A percentile compares a stretch with the other conserved stretches of the same genome.
Evolutionary conservation across 306 rosid species (phyloP).

Genomic region (Clitoria ternatea): DNA sequence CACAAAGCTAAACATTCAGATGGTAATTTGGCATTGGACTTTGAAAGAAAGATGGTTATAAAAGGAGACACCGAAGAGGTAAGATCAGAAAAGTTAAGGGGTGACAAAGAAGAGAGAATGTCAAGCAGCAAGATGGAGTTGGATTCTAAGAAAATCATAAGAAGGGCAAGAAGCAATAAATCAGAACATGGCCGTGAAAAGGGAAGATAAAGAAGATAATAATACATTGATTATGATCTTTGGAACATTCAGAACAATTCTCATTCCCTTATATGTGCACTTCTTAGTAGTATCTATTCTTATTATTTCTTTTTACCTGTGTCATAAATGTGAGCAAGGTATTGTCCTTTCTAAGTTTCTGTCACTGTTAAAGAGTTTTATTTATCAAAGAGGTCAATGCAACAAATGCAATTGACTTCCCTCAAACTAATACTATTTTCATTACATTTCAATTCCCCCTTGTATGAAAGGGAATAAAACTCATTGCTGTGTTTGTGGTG

Average conservation of each 20-base stretch:
- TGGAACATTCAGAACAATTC: slow-evolving; percentile 24
- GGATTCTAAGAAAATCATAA: slow-evolving; percentile 45
- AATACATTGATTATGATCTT: neutral
- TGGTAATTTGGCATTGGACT: slow-evolving; percentile 42
- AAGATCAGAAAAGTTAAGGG: slow-evolving; percentile 32
- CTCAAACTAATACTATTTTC: neutral
- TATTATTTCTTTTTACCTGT: slow-evolving; percentile 14
- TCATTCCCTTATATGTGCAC: slow-evolving; percentile 18
- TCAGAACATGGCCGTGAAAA: slow-evolving; percentile 60
- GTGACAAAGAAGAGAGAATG: slow-evolving; percentile 33
- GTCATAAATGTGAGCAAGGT: slow-evolving; percentile 31
- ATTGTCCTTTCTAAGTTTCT: slow-evolving; percentile 28
- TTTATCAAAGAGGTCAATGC: slow-evolving; percentile 13
- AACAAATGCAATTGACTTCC: slow-evolving; percentile 10
- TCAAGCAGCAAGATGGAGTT: slow-evolving; percentile 42
- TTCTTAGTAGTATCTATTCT: slow-evolving; percentile 31
- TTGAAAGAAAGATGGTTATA: slow-evolving; percentile 43
- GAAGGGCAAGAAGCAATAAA: slow-evolving; percentile 58
- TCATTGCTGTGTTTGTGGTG: neutral
- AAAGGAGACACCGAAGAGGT: slow-evolving; percentile 40
- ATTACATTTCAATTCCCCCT: neutral
- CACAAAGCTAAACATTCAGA: slow-evolving; percentile 39
- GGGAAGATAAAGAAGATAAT: slow-evolving; percentile 44
- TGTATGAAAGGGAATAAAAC: neutral
- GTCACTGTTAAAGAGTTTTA: slow-evolving; percentile 5